These are phyloP conservation scores for Colletotrichum sp. DNA, from an alignment of 2,329 filamentous ascomycete genomes.

Conservation along the genomic window DNA sequence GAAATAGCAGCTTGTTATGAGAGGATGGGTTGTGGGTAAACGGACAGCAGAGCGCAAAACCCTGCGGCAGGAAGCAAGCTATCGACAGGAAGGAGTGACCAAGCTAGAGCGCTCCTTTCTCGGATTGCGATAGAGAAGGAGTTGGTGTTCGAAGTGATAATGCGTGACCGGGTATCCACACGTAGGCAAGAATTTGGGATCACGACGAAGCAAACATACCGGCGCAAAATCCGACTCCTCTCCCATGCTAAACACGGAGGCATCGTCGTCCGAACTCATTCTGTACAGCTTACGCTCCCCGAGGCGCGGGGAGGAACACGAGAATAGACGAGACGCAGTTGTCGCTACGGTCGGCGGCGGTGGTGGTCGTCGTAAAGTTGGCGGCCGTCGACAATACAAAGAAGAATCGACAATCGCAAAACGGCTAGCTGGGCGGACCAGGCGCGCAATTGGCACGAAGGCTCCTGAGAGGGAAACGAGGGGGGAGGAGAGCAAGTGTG, in stretches of 20 bases:
- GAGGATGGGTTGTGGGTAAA: neutral
- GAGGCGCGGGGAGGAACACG: conserved; percentile 3
- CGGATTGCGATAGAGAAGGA: neutral
- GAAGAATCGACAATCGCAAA: neutral
- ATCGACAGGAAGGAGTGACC: neutral
- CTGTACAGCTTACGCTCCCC: conserved; percentile 27
- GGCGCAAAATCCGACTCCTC: conserved; percentile 47
- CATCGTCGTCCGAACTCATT: conserved; percentile 66
- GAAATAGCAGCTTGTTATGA: neutral
- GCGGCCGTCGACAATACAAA: neutral
- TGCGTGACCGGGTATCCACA: neutral
- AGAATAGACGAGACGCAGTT: neutral
- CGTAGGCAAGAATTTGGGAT: neutral
- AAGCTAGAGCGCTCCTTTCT: neutral
- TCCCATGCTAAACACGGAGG: conserved; percentile 39
- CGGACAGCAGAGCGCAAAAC: neutral
- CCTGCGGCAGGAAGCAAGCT: neutral
- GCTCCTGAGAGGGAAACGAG: neutral
- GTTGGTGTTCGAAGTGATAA: neutral
- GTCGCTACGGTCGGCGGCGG: neutral
- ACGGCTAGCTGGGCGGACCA: conserved; percentile 18
- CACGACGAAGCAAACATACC: conserved; percentile 31
- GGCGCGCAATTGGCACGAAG: conserved; percentile 16
- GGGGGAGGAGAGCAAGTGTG: conserved; percentile 9
- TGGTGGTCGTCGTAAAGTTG: neutral